Conservation (phyloP, 1,139 yeast genomes). For the Geotrichum candidum region DNA sequence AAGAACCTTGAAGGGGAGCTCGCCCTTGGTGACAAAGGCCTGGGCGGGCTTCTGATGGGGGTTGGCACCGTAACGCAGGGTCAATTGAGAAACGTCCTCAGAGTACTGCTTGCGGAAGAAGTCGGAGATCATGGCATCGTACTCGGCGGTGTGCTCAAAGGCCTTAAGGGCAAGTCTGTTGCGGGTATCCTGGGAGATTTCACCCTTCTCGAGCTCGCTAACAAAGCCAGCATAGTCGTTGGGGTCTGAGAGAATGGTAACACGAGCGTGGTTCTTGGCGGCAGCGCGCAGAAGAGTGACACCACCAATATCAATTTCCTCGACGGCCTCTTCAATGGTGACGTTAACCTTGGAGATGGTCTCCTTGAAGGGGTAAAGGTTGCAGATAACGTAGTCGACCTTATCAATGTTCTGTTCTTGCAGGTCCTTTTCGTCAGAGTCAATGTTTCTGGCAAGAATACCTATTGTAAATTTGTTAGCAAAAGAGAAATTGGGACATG, state of each 20-base stretch:
- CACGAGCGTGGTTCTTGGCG: constrained; percentile 95
- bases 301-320: constrained; percentile 97
- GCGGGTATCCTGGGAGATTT: constrained; percentile 65
- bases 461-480: constrained; percentile 16
- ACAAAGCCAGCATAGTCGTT: constrained; percentile 81
- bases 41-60: constrained; percentile 99
- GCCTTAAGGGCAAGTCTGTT: constrained; percentile 90
- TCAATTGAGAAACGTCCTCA: constrained; percentile 81
- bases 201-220: constrained; percentile 61
- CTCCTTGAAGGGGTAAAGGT: constrained; percentile 96
- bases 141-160: constrained; percentile 96
- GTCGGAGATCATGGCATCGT: constrained; percentile 91
- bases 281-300: constrained; percentile 96
- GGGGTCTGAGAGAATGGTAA: constrained; percentile 91
- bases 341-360: constrained; percentile 94
- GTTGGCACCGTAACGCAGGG: constrained; percentile 96
- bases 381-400: constrained; percentile 95
- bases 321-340: constrained; percentile 95
- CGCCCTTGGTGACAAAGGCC: constrained; percentile 81
- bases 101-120: constrained; percentile 96
- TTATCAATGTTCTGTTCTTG: constrained; percentile 83
- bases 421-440: constrained; percentile 83
- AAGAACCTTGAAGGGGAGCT: constrained; percentile 88
- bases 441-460: constrained; percentile 88
- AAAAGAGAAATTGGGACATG: not conserved